Evolutionary conservation across 2,329 filamentous ascomycete genomes (phyloP), one percentile per base, ranked within the genome.

Genomic region (Pseudogymnoascus sp.): DNA sequence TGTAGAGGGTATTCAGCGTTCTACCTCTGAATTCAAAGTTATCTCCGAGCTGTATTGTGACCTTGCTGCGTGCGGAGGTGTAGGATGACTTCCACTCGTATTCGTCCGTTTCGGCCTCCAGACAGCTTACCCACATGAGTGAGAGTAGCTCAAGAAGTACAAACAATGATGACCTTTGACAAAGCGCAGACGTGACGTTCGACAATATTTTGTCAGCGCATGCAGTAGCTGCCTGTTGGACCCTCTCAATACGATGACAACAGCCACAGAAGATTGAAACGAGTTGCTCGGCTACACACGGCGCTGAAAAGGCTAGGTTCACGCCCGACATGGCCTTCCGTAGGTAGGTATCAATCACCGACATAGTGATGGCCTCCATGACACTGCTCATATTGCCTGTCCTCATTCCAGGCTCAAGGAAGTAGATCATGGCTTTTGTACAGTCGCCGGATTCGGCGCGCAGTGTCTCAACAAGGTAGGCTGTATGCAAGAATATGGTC

Each of bases 31-130:
- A 89, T 2, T 82, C 81, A 71, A 95, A 96, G 73, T 97, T 91
- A 73, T 99, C 94, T 1, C 94, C 96, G n/a, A 99, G 80, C 71
- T 96, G 89, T 21, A 99, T 84, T 0, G 85, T 87, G 21, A 99
- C 90, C 44, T 89, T 85, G 11, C 89, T 91, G 66, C 89, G 84
- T 1, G 82, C 77, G 0, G 92, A 97, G 3, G 82, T 86, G 73
- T 96, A 95, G 2, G 84, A 86, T 3, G 92, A 90, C 65, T 87
- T 87, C 77, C 92, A 95, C 61, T 91, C 87, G 71, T 97, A 99
- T 70, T 95, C 86, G 69, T 99, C 93, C 0, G 92, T 92, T 74
- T 99, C 94, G 11, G 89, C 89, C 73, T 99, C 93, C 14, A 99
- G 79, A 72, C 94, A 99, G 71, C 92, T 93, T 59, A 86, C 85